Percentiles rank a stretch among this genome's conserved stretches.
These are phyloP conservation scores for Cinnamomum micranthum DNA, from an alignment of 164 flowering plant genomes.

Conservation along the genomic window DNA sequence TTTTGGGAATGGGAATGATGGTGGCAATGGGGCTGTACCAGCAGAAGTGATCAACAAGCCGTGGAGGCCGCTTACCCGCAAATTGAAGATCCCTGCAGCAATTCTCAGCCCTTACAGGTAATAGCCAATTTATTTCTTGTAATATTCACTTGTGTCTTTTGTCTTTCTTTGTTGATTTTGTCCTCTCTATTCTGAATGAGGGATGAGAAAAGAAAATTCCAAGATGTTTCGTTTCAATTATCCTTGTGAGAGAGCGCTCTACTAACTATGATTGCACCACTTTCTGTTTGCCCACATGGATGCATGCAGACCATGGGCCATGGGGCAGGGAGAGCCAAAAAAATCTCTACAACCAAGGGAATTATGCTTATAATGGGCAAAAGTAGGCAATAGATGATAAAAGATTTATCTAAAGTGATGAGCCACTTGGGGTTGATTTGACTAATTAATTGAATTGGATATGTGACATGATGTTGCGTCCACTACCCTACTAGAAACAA, in stretches of 20 bases:
- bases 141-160: neutral
- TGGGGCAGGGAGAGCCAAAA: too few relatives aligned
- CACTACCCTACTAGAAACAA: too few relatives aligned
- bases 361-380: too few relatives aligned
- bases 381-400: too few relatives aligned
- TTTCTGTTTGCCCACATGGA: neutral
- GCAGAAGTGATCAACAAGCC: conserved; percentile 61
- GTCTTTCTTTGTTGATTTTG: neutral
- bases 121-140: neutral
- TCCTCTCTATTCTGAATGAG: neutral
- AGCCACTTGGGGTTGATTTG: too few relatives aligned
- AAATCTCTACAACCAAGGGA: too few relatives aligned
- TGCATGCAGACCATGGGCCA: too few relatives aligned
- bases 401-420: too few relatives aligned
- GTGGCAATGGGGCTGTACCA: conserved; percentile 7
- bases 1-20: conserved; percentile 24
- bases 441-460: too few relatives aligned
- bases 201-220: too few relatives aligned
- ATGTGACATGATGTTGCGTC: too few relatives aligned
- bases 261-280: neutral
- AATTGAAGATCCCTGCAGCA: conserved; percentile 45
- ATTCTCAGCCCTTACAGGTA: conserved; percentile 85
- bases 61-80: conserved; percentile 76
- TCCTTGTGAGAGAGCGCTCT: neutral
- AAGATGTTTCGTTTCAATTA: too few relatives aligned